Base-by-base conservation (phyloP, 2,329 filamentous ascomycete species). In the Curvularia sp. region DNA sequence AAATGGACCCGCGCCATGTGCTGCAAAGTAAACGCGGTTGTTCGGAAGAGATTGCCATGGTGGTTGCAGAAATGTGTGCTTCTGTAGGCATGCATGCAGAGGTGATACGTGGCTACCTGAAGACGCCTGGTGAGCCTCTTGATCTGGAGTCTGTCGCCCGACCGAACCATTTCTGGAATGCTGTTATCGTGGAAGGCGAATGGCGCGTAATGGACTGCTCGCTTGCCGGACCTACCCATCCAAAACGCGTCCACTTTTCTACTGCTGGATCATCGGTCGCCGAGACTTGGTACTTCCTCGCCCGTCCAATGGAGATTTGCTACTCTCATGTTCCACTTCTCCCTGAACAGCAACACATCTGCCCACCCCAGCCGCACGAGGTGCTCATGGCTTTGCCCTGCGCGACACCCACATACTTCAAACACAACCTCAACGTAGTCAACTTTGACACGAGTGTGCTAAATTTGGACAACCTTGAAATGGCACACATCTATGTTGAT, bases 131-230 rank as follows among this genome's bases (percentile, higher is more conserved):
- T 0, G 95, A 98, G 58, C 63, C 65, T 9, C 53, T 79, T 8
- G 93, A 98, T 68, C 82, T 93, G 42, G 91, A 90, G 61, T 89
- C 89, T 57, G 87, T 94, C 75, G 91, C 92, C n/a, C 87, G 89
- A 28, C 85, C 94, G 0, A 99, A 99, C 71, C 95, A 99, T 78
- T 98, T 91, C 88, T 99, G 95, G 95, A 99, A 99, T 68, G 89
- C 92, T 0, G 92, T 98, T 18, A 80, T 97, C 34, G 88, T 97
- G 8, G 95, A 99, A 75, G 89, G 91, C 21, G 93, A 97, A 78
- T 99, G 95, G 95, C 90, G 95, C 49, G 90, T 98, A 65, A 92
- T 99, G 81, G 95, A 99, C 76, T 95, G 92, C 75, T 96, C 92
- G 34, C 82, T 99, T 47, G 93, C 95, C 3, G 93, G 90, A 63